These are phyloP conservation scores for Ophioceras dolichostomum DNA, from an alignment of 2,329 filamentous ascomycete genomes.

Conservation along the genomic window DNA sequence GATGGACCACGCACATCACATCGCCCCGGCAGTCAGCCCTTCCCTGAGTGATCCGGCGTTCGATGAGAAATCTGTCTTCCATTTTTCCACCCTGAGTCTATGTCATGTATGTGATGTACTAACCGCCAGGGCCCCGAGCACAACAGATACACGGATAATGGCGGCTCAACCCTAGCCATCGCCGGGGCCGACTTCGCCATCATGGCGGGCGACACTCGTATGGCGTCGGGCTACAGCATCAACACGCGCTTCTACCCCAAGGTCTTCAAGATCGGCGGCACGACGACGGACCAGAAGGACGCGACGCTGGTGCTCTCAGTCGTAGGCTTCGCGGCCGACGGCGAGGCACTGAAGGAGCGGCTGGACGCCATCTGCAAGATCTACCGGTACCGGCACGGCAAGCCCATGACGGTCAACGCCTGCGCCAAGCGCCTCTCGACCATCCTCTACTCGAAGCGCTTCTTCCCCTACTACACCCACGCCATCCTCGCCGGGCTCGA, in stretches of 20 bases:
- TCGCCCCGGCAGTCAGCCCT: no score
- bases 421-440: conserved; percentile 92
- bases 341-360: conserved; percentile 84
- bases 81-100: neutral
- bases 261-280: conserved; percentile 93
- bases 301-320: conserved; percentile 85
- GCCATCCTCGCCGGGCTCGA: conserved; percentile 91
- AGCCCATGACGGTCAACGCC: conserved; percentile 86
- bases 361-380: conserved; percentile 94
- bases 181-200: conserved; percentile 90
- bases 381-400: conserved; percentile 97
- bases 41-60: no score
- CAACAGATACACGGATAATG: conserved; percentile 94
- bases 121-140: neutral
- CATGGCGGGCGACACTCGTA: conserved; percentile 92
- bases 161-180: conserved; percentile 91
- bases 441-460: conserved; percentile 93
- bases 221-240: conserved; percentile 96
- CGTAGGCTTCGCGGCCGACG: conserved; percentile 91
- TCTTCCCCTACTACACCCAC: conserved; percentile 97
- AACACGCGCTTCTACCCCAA: conserved; percentile 93
- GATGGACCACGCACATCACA: no score
- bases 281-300: conserved; percentile 72
- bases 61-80: no score
- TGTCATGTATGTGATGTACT: no score